Conservation (phyloP, 2,329 filamentous ascomycete genomes). For the Fonsecaea nubica region DNA sequence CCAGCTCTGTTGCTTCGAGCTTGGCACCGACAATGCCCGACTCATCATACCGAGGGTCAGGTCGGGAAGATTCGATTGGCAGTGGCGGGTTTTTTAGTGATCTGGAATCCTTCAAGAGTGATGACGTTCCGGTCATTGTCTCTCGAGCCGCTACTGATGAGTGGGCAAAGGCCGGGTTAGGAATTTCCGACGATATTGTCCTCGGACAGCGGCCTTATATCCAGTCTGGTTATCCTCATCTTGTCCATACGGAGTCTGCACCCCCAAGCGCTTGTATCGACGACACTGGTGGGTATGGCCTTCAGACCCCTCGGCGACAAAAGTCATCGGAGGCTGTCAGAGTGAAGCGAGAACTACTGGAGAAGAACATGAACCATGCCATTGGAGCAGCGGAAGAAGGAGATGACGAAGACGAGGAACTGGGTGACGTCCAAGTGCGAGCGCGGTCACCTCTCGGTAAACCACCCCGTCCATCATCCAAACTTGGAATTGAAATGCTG, state of each 20-base stretch:
- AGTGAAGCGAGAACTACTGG: conserved; percentile 75
- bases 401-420: conserved; percentile 92
- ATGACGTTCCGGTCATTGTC: conserved; percentile 78
- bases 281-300: conserved; percentile 44
- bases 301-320: conserved; percentile 63
- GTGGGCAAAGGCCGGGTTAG: conserved; percentile 77
- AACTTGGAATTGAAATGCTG: conserved; percentile 97
- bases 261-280: conserved; percentile 65
- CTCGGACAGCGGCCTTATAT: conserved; percentile 46
- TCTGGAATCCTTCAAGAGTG: conserved; percentile 75
- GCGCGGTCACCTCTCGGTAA: conserved; percentile 60
- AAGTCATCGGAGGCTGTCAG: conserved; percentile 76
- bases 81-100: conserved; percentile 85
- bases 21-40: conserved; percentile 72
- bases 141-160: conserved; percentile 76
- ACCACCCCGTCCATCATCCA: conserved; percentile 74
- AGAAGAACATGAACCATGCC: conserved; percentile 71
- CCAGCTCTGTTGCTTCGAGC: conserved; percentile 77
- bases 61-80: conserved; percentile 85
- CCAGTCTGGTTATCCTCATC: conserved; percentile 58
- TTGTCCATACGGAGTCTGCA: conserved; percentile 68
- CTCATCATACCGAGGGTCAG: conserved; percentile 78
- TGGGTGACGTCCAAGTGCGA: conserved; percentile 65
- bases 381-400: conserved; percentile 75
- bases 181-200: conserved; percentile 72